Evolutionary conservation across 1,139 yeast species (phyloP), one percentile per base, ranked within the genome.

Genomic region (Blastobotrys buckinghamii): DNA sequence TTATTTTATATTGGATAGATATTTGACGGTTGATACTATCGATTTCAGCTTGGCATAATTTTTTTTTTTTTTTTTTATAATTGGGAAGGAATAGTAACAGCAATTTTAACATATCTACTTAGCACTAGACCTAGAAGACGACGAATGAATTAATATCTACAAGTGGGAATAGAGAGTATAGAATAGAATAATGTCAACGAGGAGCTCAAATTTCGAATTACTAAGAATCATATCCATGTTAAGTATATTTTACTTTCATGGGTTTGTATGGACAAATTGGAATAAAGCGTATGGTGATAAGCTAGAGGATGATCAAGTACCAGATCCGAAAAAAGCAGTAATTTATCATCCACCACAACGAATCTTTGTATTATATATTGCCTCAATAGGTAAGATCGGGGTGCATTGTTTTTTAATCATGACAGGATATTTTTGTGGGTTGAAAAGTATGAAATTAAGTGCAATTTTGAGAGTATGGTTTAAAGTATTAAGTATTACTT

Each of bases 161-260:
- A n/a, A n/a, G n/a, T n/a, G n/a, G n/a, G n/a, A n/a, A n/a, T n/a
- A n/a, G n/a, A n/a, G n/a, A n/a, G n/a, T n/a, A n/a, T n/a, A n/a
- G n/a, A n/a, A n/a, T n/a, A n/a, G n/a, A n/a, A n/a, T n/a, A n/a
- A n/a, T n/a, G n/a, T n/a, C n/a, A n/a, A 22, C 24, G 24, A 22
- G 38, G 12, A 34, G 38, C 17, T 50, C 53, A 2, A 51, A 51
- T 41, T 51, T 36, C 38, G 53, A 51, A 43, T 34, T 51, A 41
- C 19, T 42, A 17, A 45, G 53, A 10, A 17, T 51, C 6, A 26
- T 51, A 17, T 38, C 47, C 39, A 51, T 51, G 53, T 16, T 46
- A 2, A n/a, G 49, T 29, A 49, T 51, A 13, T 46, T 51, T 12
- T 45, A 42, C 24, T 39, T 32, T 34, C 53, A 51, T 36, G 44